Evolutionary conservation across 2,329 filamentous ascomycete genomes (phyloP), one percentile per base, ranked within the genome.

Genomic region (Periconia sp.): DNA sequence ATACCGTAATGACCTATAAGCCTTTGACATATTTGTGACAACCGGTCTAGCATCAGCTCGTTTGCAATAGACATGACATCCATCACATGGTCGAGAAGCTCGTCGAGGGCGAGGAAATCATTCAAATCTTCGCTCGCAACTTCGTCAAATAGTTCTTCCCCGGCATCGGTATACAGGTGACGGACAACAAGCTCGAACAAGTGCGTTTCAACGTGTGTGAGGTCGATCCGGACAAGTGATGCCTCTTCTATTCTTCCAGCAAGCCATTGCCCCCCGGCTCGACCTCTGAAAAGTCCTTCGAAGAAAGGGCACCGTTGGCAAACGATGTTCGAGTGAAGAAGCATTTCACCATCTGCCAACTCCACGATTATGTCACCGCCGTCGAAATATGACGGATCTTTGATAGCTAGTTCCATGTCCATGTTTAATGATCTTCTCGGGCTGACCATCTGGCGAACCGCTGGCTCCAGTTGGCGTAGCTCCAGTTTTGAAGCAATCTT

Each of bases 261-360:
- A 15, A 99, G 78, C 94, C 94, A 99, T 56, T 82, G 82, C 1
- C 94, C 94, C 28, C 81, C 80, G 6, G 94, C 89, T 30, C 90
- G 85, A n/a, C 94, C 94, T 56, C 89, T 79, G 68, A 96, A 97
- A 30, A 99, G 78, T 1, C 88, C 88, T 50, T 92, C 78, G 53
- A 99, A 99, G 77, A 96, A 99, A 0, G 90, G 91, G 57, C 92
- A 96, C 53, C 94, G 80, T 59, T 86, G 85, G 53, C 90, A 92
- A 24, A 96, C 68, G 3, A 97, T 70, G 4, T 85, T 78, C 52
- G 89, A 92, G 60, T 99, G 94, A 1, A 87, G 85, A 11, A 77
- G 74, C 23, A 91, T 73, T 40, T 78, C 74, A 19, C 85, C 85
- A n/a, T 82, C 87, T 46, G 88, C 83, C 9, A 97, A 78, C 54